Evolutionary conservation across 2,329 filamentous ascomycete species (phyloP), one percentile per base, ranked within the genome.

Genomic region (Karstenula rhodostoma): DNA sequence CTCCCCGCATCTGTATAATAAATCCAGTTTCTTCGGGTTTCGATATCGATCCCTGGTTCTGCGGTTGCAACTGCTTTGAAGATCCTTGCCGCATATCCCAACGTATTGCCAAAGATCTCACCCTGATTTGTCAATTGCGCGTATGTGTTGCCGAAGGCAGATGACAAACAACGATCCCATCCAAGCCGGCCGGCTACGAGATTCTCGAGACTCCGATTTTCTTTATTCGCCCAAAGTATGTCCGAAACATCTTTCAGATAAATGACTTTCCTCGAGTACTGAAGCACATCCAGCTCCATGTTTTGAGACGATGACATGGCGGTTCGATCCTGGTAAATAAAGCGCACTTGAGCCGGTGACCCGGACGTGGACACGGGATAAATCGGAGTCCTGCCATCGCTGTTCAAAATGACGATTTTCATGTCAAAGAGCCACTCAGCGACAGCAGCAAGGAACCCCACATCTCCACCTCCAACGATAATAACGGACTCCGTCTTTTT

Each of bases 391-490:
- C 22, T 19, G 15, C 25, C 25, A 19, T 55, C 29, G 22, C 22
- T 46, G 10, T 23, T 23, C 35, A 15, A 40, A 23, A 55, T 55
- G 25, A 35, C 40, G 46, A 55, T 55, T 13, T 25, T 55, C 52
- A 55, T 46, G 37, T 56, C 29, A 35, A 56, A 56, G 2, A 56
- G 19, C 42, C 43, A 56, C 40, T 56, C 43, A 19, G 53, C 53
- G 32, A 56, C 33, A 42, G 43, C 53, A 27, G 53, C 53, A n/a
- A 56, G 43, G 32, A 35, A 56, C 10, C 53, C 53, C 7, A 23
- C 4, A 25, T 47, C 53, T 40, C 43, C 53, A 17, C 53, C 42
- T n/a, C 53, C 53, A 37, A 25, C 12, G 4, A 56, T 56, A 47
- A 23, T 46, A 25, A 56, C 42, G 25, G 52, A 56, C 40, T 47